These are phyloP conservation scores for Plasmodium cynomolgi DNA, from an alignment of 169 alveolate genomes.

Conservation along the genomic window DNA sequence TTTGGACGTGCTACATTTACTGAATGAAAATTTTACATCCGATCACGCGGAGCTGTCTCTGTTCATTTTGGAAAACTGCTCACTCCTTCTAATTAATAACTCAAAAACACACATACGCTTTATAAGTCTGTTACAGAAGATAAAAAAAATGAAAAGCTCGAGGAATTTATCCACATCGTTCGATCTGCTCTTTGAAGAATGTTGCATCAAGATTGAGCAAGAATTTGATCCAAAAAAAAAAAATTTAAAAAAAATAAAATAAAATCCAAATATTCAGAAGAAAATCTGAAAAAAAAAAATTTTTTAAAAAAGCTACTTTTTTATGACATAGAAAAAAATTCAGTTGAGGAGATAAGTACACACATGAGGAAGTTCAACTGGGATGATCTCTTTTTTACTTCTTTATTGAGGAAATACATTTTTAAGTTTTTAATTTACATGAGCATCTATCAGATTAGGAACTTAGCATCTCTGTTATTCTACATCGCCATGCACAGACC, in stretches of 20 bases:
- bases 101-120: constrained; percentile 67
- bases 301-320: constrained; percentile 45
- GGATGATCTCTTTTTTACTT: constrained; percentile 18
- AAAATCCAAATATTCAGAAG: background rate
- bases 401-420: constrained; percentile 33
- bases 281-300: constrained; percentile 33
- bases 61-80: constrained; percentile 40
- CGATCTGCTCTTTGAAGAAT: constrained; percentile 57
- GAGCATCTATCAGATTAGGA: constrained; percentile 53
- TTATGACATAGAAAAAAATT: constrained; percentile 8
- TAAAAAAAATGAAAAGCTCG: constrained; percentile 54
- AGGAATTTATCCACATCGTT: constrained; percentile 18
- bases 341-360: constrained; percentile 1
- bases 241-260: constrained; percentile 14
- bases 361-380: constrained; percentile 57
- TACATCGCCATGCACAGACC: constrained; percentile 51
- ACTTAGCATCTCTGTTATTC: constrained; percentile 42
- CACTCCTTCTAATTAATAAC: constrained; percentile 23
- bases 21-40: constrained; percentile 53
- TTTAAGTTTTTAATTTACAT: constrained; percentile 37
- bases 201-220: constrained; percentile 28
- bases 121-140: constrained; percentile 33
- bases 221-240: constrained; percentile 13
- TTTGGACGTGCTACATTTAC: constrained; percentile 35
- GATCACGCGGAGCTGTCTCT: constrained; percentile 54